Evolutionary conservation across 805 yeast species (phyloP), one percentile per base, ranked within the genome.

Genomic region (Grigorovia yakushimaensis): DNA sequence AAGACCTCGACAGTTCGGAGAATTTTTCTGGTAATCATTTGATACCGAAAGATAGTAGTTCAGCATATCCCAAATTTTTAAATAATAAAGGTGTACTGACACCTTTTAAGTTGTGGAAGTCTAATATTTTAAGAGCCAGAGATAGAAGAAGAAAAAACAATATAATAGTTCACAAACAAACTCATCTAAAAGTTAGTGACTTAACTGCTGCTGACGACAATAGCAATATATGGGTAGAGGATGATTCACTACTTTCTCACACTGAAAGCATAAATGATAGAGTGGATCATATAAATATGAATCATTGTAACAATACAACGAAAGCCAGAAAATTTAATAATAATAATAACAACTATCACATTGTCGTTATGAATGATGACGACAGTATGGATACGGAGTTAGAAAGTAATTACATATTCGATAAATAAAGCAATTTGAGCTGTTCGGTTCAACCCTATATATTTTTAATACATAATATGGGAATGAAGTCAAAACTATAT

Each of bases 381-480:
- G 30, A 30, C 11, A 60, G 64, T 42, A 47, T 54, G 15, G 67
- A 63, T 39, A 63, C 67, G 2, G 57, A 58, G 42, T 51, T 63
- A 36, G 58, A 61, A 7, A 58, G 65, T 43, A 63, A 63, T 42
- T 54, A 54, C 42, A 57, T 63, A n/a, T 62, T 56, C 39, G 52
- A 58, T 41, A 54, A 27, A 37, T 23, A 23, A 23, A 23, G 9
- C 6, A 23, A 23, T 9, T 6, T 9, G 27, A n/a, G n/a, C n/a
- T n/a, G n/a, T n/a, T n/a, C n/a, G n/a, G n/a, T n/a, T n/a, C n/a
- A n/a, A n/a, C n/a, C n/a, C n/a, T n/a, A n/a, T n/a, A n/a, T n/a
- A n/a, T n/a, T n/a, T n/a, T n/a, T n/a, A n/a, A n/a, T n/a, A n/a
- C n/a, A n/a, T n/a, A n/a, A n/a, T n/a, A n/a, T n/a, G n/a, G n/a